Evolutionary conservation across 495 filamentous ascomycete species (phyloP).

Genomic region (Echria macrotheca): DNA sequence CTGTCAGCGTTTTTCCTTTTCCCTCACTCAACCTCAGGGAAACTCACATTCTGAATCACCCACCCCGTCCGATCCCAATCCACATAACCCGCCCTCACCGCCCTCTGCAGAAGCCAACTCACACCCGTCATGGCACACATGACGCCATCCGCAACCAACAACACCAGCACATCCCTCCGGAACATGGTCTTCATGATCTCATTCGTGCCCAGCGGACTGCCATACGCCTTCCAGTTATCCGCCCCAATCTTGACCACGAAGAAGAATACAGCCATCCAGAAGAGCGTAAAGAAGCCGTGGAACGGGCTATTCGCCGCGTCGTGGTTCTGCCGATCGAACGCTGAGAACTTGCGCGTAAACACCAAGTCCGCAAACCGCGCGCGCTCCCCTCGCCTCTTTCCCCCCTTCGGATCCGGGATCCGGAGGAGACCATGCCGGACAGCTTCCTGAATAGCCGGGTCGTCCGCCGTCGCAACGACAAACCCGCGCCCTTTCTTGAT

Average conservation of each 20-base stretch:
- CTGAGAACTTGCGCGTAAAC: slow-evolving; percentile 56
- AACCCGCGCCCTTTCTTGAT: not conserved
- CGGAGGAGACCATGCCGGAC: not conserved
- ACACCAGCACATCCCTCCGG: slow-evolving; percentile 54
- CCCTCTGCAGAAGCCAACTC: slow-evolving; percentile 54
- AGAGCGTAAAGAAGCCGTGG: slow-evolving; percentile 71
- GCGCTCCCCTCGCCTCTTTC: not conserved
- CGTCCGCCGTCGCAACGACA: not conserved
- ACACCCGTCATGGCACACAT: slow-evolving; percentile 57
- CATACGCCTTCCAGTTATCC: slow-evolving; percentile 58
- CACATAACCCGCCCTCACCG: slow-evolving; percentile 47
- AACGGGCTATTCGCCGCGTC: slow-evolving; percentile 53
- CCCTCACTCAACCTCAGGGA: not conserved
- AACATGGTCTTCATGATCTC: slow-evolving; percentile 68
- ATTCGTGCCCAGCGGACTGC: slow-evolving; percentile 58
- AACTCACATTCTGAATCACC: slow-evolving; percentile 58
- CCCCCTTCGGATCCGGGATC: not conserved
- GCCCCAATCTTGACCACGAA: slow-evolving; percentile 57
- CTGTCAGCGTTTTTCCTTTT: not conserved
- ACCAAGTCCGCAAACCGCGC: slow-evolving; percentile 44
- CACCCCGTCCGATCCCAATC: slow-evolving; percentile 62
- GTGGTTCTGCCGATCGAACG: slow-evolving; percentile 65
- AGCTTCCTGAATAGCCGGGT: not conserved
- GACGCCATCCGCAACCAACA: slow-evolving; percentile 60
- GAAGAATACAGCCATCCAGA: slow-evolving; percentile 62